These are phyloP conservation scores for Kuraishia capsulata DNA, from an alignment of 805 yeast species.

Conservation along the genomic window DNA sequence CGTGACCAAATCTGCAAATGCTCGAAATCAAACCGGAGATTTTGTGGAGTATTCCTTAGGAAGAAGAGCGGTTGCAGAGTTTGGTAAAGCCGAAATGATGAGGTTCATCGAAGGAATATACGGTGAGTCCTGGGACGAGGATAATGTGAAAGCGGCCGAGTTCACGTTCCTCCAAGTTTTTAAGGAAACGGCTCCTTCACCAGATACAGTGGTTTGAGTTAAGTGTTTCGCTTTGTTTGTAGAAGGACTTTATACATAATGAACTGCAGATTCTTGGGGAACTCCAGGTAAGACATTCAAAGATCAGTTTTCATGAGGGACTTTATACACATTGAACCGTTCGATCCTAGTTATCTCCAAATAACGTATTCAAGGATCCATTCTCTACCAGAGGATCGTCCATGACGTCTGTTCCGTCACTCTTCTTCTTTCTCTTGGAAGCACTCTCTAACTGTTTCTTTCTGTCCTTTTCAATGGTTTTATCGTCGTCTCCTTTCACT, in stretches of 20 bases:
- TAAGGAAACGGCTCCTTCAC: conserved; percentile 6
- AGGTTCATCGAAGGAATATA: conserved; percentile 15
- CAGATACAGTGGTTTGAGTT: too few relatives aligned
- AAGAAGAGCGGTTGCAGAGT: conserved; percentile 17
- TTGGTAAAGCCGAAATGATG: conserved; percentile 14
- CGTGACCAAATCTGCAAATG: conserved; percentile 8
- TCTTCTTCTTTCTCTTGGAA: conserved; percentile 38
- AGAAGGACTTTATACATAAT: background rate
- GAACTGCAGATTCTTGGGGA: background rate
- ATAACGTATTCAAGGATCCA: conserved; percentile 52
- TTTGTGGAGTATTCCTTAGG: conserved; percentile 18
- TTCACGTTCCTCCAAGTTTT: conserved; percentile 15
- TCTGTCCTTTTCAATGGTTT: conserved; percentile 29
- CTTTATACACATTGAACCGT: background rate
- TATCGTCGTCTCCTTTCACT: conserved; percentile 40
- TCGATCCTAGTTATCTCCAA: conserved; percentile 27
- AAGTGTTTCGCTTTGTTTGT: too few relatives aligned
- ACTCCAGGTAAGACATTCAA: background rate
- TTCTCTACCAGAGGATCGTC: conserved; percentile 68
- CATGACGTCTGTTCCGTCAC: conserved; percentile 38
- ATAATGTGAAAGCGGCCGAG: conserved; percentile 15
- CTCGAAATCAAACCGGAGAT: conserved; percentile 16
- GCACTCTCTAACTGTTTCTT: conserved; percentile 46
- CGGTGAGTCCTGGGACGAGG: conserved; percentile 19
- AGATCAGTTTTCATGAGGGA: background rate